These are phyloP conservation scores for Aspergillus clavatus DNA, from an alignment of 2,329 filamentous ascomycete species.

Conservation along the genomic window DNA sequence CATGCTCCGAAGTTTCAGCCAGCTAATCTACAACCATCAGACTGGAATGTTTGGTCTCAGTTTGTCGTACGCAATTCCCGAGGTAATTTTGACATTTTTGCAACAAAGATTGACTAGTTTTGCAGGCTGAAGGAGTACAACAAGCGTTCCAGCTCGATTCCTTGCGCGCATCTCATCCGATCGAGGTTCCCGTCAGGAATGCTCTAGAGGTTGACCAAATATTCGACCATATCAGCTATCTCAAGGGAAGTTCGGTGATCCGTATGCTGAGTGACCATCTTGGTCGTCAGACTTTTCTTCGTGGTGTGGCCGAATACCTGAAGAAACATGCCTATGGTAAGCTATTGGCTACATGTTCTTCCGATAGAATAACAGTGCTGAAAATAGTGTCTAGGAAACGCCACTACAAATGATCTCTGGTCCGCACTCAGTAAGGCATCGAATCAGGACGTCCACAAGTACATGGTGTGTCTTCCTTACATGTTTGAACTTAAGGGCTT, in stretches of 20 bases:
- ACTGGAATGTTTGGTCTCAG: conserved; percentile 97
- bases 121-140: conserved; percentile 81
- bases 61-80: conserved; percentile 68
- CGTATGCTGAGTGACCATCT: conserved; percentile 93
- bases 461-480: conserved; percentile 59
- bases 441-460: conserved; percentile 73
- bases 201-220: conserved; percentile 96
- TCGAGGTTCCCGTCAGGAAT: conserved; percentile 90
- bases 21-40: conserved; percentile 39
- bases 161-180: conserved; percentile 86
- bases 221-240: conserved; percentile 93
- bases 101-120: conserved; percentile 35
- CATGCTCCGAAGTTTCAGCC: not conserved
- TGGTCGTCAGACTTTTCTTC: conserved; percentile 80
- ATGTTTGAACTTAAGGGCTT: not conserved
- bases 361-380: conserved; percentile 1
- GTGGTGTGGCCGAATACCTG: conserved; percentile 84
- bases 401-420: conserved; percentile 90
- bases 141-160: conserved; percentile 85
- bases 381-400: conserved; percentile 51
- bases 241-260: conserved; percentile 94
- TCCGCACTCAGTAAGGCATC: conserved; percentile 80
- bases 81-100: conserved; percentile 45
- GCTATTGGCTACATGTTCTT: conserved; percentile 3
- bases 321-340: conserved; percentile 78